These are phyloP conservation scores for Diaporthe ampelina DNA, from an alignment of 2,329 filamentous ascomycete species.

Conservation along the genomic window DNA sequence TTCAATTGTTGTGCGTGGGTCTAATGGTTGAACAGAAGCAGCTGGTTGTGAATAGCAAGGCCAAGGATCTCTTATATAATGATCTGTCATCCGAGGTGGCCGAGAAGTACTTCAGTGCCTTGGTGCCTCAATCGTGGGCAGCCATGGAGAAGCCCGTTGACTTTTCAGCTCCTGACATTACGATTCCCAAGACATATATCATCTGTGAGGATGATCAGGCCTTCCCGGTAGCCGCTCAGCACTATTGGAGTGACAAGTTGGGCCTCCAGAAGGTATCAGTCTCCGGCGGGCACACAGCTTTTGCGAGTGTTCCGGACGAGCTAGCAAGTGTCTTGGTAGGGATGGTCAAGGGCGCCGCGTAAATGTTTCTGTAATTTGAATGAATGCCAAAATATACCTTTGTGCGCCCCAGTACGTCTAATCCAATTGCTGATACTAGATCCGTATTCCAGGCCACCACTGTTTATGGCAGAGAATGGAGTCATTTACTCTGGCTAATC, in stretches of 20 bases:
- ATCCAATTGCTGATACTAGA: too few species aligned
- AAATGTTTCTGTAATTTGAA: too few species aligned
- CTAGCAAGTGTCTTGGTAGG: neutral
- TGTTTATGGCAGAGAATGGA: too few species aligned
- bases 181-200: conserved; percentile 14
- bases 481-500: too few species aligned
- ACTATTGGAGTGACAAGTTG: neutral
- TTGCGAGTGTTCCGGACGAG: conserved; percentile 9
- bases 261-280: neutral
- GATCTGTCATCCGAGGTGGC: neutral
- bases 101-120: neutral
- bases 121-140: neutral
- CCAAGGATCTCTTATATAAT: neutral
- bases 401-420: too few species aligned
- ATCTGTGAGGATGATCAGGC: neutral
- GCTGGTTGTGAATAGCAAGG: neutral
- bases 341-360: too few species aligned
- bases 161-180: neutral
- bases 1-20: too few species aligned
- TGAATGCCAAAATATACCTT: too few species aligned
- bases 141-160: conserved; percentile 1
- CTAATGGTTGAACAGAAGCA: neutral
- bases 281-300: neutral
- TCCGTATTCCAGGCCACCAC: too few species aligned
- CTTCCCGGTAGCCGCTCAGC: conserved; percentile 4